These are phyloP conservation scores for Hygrophorus pudorinus DNA, from an alignment of 768 basidiomycete genomes.

Conservation along the genomic window DNA sequence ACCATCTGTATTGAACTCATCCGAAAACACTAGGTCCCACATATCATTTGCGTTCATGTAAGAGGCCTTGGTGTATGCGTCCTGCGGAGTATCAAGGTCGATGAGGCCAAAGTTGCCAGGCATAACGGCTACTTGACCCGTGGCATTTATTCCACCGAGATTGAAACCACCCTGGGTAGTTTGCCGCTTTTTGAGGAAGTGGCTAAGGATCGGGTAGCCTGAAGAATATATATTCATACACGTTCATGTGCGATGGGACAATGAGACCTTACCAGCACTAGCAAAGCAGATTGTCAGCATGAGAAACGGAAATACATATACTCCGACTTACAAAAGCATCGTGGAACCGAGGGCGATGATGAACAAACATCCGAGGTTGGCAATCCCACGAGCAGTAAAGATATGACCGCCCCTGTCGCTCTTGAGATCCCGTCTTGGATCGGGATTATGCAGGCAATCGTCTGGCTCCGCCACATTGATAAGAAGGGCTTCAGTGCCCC, in stretches of 20 bases:
- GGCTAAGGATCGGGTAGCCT: slow-evolving; percentile 43
- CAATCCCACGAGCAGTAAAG: slow-evolving; percentile 51
- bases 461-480: slow-evolving; percentile 44
- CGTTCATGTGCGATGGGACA: slow-evolving; percentile 2
- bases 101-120: slow-evolving; percentile 58
- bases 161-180: slow-evolving; percentile 52
- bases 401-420: slow-evolving; percentile 49
- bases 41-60: slow-evolving; percentile 44
- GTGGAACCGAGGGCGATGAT: slow-evolving; percentile 38
- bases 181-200: slow-evolving; percentile 31
- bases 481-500: slow-evolving; percentile 29
- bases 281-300: slow-evolving; percentile 1
- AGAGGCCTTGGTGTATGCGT: slow-evolving; percentile 41
- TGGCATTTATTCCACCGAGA: slow-evolving; percentile 64
- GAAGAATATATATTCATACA: neutral
- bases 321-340: slow-evolving; percentile 44
- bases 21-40: slow-evolving; percentile 58
- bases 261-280: slow-evolving; percentile 29
- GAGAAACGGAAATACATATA: neutral
- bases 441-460: slow-evolving; percentile 56
- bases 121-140: slow-evolving; percentile 57
- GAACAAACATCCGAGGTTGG: slow-evolving; percentile 58
- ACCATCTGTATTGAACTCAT: slow-evolving; percentile 74
- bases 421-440: slow-evolving; percentile 41
- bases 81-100: slow-evolving; percentile 65